Evolutionary conservation across 306 rosid genomes (phyloP).

Genomic region (Cyclanthera cordifolia): DNA sequence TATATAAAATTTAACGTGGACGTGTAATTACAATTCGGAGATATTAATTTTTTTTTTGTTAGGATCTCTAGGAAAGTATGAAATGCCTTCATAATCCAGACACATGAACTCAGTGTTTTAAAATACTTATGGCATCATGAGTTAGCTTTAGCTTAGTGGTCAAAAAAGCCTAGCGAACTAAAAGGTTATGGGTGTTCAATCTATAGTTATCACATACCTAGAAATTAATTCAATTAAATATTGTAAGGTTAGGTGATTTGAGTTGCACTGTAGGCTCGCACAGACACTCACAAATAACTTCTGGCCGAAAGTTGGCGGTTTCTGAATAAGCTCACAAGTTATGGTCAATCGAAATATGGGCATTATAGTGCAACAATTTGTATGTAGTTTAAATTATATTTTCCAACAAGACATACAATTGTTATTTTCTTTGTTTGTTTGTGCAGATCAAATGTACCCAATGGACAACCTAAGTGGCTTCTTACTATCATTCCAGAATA

Average conservation of each 20-base stretch:
- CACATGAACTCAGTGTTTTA: background rate
- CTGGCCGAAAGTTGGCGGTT: no score
- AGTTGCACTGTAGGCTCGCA: no score
- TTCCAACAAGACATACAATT: background rate
- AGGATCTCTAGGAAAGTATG: background rate
- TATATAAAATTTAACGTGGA: background rate
- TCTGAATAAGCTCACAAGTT: background rate
- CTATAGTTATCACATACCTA: no score
- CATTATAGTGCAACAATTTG: background rate
- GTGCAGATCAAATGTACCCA: constrained; percentile 69
- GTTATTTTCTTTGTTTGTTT: constrained; percentile 1
- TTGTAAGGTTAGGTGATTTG: no score
- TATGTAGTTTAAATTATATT: background rate
- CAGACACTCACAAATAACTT: background rate
- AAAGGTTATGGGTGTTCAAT: no score
- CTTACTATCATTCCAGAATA: constrained; percentile 77
- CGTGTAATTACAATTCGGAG: background rate
- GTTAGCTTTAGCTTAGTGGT: no score
- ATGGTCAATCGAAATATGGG: background rate
- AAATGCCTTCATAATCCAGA: background rate
- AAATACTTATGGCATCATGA: background rate
- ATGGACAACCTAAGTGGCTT: constrained; percentile 99
- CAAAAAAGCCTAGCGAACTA: no score
- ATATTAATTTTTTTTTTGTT: background rate
- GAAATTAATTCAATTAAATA: no score